These are phyloP conservation scores for Alternaria gansuensis DNA, from an alignment of 2,329 filamentous ascomycete species.

Conservation along the genomic window DNA sequence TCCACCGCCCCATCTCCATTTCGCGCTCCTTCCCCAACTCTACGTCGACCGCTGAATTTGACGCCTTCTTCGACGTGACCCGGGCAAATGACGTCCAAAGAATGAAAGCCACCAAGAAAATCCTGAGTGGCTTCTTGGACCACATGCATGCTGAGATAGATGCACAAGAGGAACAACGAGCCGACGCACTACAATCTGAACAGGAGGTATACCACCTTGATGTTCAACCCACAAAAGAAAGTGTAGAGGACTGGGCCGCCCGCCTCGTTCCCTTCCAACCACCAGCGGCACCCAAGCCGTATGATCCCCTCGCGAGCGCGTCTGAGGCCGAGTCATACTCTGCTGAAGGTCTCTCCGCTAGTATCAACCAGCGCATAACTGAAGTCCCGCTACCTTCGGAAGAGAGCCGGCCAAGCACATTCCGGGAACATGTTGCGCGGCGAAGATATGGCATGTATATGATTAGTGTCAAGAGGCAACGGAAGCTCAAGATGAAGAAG, in stretches of 20 bases:
- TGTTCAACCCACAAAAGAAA: constrained; percentile 39
- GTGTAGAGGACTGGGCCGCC: constrained; percentile 58
- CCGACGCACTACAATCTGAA: constrained; percentile 52
- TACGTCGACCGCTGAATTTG: constrained; percentile 78
- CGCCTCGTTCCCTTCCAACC: constrained; percentile 78
- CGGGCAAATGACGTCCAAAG: constrained; percentile 61
- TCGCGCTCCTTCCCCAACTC: constrained; percentile 67
- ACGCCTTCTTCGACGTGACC: constrained; percentile 77
- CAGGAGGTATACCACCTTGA: constrained; percentile 48
- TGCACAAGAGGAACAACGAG: constrained; percentile 46
- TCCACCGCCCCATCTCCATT: constrained; percentile 91
- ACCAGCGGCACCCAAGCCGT: constrained; percentile 78
- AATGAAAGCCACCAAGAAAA: constrained; percentile 54
- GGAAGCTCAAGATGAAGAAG: constrained; percentile 99
- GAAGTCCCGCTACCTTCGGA: constrained; percentile 28
- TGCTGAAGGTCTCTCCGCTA: constrained; percentile 30
- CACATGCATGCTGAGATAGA: constrained; percentile 49
- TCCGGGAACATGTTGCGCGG: constrained; percentile 35
- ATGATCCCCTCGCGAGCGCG: constrained; percentile 48
- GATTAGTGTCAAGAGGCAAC: constrained; percentile 90
- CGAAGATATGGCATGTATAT: constrained; percentile 69
- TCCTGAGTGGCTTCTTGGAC: constrained; percentile 56
- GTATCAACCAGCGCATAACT: constrained; percentile 50
- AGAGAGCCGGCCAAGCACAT: constrained; percentile 33
- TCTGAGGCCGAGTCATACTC: constrained; percentile 27